Base-by-base conservation (phyloP, 345 rosid genomes). In the Citrus cavaleriei region DNA sequence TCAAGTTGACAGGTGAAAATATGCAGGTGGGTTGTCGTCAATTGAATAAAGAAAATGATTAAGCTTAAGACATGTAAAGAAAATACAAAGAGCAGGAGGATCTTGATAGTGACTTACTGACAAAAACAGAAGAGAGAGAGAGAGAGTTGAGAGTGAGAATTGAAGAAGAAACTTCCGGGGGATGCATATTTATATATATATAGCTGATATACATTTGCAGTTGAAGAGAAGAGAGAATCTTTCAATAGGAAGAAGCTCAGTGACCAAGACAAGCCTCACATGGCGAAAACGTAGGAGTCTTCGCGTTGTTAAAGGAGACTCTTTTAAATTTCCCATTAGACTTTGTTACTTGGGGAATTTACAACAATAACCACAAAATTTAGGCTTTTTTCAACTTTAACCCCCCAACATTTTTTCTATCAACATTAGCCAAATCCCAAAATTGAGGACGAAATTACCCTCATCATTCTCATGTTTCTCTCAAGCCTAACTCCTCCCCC, bases 211-310 rank as follows among this genome's bases (percentile, higher is more conserved):
- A n/a, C 42, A 63, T 62, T 62, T 70, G 14, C 69, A 54, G 72
- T 65, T 83, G 51, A 46, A 60, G 77, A 78, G 73, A 57, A 35
- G 75, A 66, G 51, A 73, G 79, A 74, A 82, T 81, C 85, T 79
- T 80, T 70, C 49, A 55, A 83, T 51, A 71, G 85, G 58, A 54
- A 24, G 62, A 75, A 81, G 88, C 89, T 74, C 93, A 74, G 76
- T 69, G 74, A 85, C 42, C 89, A 77, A 88, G 90, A 84, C 88
- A 81, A 67, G 18, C 76, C 84, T 90, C 92, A 88, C 93, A 90
- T 88, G 93, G 90, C 73, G 88, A 51, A 81, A 76, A 63, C 80
- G 79, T 68, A 74, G 74, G 81, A 80, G 83, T 81, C 84, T 78
- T 62, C 49, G 79, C 86, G 74, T 81, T 73, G 86, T 77, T 85